Conservation (phyloP, 306 rosid species). For the Medicago arabica region DNA sequence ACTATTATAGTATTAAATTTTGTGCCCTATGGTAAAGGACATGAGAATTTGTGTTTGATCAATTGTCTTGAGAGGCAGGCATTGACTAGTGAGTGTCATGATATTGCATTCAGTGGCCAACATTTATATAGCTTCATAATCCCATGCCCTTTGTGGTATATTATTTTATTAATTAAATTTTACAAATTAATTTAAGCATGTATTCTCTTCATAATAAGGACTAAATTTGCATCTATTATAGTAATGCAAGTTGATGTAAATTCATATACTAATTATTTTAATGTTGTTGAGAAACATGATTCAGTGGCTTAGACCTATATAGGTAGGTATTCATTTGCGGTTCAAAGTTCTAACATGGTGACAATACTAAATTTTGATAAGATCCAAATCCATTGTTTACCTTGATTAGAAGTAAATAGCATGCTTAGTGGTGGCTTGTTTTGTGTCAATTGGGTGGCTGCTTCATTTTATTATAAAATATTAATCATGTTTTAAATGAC, state of each 20-base stretch:
- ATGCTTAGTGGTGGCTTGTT: slow-evolving; percentile 14
- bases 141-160: neutral
- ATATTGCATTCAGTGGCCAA: slow-evolving; percentile 42
- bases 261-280: neutral
- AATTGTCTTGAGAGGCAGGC: slow-evolving; percentile 42
- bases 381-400: neutral
- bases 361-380: neutral
- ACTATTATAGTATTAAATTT: slow-evolving; percentile 38
- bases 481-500: slow-evolving; percentile 30
- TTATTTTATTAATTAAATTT: neutral
- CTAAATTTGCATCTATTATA: neutral
- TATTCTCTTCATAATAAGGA: neutral
- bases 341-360: neutral
- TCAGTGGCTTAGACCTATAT: slow-evolving; percentile 30
- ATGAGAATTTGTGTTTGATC: slow-evolving; percentile 44
- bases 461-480: neutral
- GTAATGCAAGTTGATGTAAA: neutral
- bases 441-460: slow-evolving; percentile 23
- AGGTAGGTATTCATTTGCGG: neutral
- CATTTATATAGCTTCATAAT: slow-evolving; percentile 36
- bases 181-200: neutral
- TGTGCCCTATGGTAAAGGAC: slow-evolving; percentile 24
- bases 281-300: slow-evolving; percentile 23
- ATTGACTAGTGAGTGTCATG: slow-evolving; percentile 6
- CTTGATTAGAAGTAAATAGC: neutral